Percentiles rank a stretch among this genome's conserved stretches.
Evolutionary conservation across 2,329 filamentous ascomycete genomes (phyloP).

Genomic region (Aspergillus hortae): DNA sequence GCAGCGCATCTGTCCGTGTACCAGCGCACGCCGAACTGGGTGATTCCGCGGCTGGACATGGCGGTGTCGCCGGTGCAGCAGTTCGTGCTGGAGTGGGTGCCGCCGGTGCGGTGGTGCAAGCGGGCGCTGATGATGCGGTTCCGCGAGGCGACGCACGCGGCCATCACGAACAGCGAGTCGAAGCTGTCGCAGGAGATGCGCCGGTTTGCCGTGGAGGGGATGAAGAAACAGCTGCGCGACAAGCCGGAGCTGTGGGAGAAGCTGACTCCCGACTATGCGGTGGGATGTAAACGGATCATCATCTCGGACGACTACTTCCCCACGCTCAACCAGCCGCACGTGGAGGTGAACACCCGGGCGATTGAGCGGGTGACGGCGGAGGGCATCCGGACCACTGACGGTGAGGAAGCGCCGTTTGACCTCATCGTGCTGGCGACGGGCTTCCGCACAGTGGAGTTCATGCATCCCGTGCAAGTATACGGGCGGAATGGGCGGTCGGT

Average conservation of each 20-base stretch:
- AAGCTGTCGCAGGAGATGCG: conserved; percentile 41
- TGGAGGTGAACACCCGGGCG: conserved; percentile 48
- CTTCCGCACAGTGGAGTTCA: conserved; percentile 57
- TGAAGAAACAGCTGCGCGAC: conserved; percentile 48
- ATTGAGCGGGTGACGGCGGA: conserved; percentile 47
- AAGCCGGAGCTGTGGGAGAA: conserved; percentile 51
- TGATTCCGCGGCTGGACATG: conserved; percentile 52
- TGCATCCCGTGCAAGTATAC: conserved; percentile 54
- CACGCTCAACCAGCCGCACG: conserved; percentile 45
- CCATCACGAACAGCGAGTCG: conserved; percentile 41
- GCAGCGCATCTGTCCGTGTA: conserved; percentile 52
- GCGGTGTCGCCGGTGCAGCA: conserved; percentile 43
- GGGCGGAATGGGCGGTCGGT: conserved; percentile 45
- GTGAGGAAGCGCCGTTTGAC: conserved; percentile 47
- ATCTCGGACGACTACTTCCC: conserved; percentile 57
- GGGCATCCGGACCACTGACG: conserved; percentile 46
- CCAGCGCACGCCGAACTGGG: conserved; percentile 59
- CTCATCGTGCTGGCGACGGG: conserved; percentile 58
- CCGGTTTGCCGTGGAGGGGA: conserved; percentile 31
- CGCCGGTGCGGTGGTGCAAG: conserved; percentile 49
- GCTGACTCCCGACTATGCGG: conserved; percentile 52
- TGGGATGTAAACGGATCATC: conserved; percentile 55
- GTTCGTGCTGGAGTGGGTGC: conserved; percentile 48
- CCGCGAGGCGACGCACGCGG: conserved; percentile 48
- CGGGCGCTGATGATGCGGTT: conserved; percentile 54